phyloP scores from a whole-genome alignment of 768 basidiomycete species.

The Cyclocybe cylindracea region DNA sequence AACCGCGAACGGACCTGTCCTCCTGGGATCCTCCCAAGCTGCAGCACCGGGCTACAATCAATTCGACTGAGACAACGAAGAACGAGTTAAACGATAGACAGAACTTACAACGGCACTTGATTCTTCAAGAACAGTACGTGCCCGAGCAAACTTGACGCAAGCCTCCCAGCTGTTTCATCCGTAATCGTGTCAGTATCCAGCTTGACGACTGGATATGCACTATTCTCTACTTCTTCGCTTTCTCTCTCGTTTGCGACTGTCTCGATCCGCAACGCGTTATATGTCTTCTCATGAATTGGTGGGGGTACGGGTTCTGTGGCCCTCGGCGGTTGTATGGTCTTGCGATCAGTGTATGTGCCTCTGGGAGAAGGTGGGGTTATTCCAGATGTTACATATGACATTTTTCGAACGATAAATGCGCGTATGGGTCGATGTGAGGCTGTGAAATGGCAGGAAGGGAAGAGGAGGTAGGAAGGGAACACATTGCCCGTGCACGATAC shows the following conservation, averaged over 20 bases:
- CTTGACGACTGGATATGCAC: constrained; percentile 33
- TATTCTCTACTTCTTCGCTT: constrained; percentile 1
- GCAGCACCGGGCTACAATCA: constrained; percentile 59
- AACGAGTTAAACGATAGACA: neutral
- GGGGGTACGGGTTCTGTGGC: too few species aligned
- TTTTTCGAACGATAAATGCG: too few species aligned
- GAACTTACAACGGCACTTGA: constrained; percentile 75
- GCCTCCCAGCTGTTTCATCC: constrained; percentile 60
- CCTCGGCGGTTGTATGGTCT: too few species aligned
- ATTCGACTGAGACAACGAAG: neutral
- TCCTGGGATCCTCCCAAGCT: constrained; percentile 56
- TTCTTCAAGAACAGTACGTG: constrained; percentile 79
- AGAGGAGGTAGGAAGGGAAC: too few species aligned
- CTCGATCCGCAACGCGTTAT: neutral
- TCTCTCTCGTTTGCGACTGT: neutral
- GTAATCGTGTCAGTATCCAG: constrained; percentile 56
- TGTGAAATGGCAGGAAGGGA: too few species aligned
- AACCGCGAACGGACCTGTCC: constrained; percentile 35
- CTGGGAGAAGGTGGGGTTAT: too few species aligned
- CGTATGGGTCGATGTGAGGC: too few species aligned
- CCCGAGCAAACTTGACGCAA: constrained; percentile 62
- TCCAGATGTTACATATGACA: too few species aligned
- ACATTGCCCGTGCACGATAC: too few species aligned
- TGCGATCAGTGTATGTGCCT: too few species aligned
- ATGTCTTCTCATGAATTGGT: too few species aligned